These are phyloP conservation scores for Calonectria multiphialidica DNA, from an alignment of 2,329 filamentous ascomycete species.

Conservation along the genomic window DNA sequence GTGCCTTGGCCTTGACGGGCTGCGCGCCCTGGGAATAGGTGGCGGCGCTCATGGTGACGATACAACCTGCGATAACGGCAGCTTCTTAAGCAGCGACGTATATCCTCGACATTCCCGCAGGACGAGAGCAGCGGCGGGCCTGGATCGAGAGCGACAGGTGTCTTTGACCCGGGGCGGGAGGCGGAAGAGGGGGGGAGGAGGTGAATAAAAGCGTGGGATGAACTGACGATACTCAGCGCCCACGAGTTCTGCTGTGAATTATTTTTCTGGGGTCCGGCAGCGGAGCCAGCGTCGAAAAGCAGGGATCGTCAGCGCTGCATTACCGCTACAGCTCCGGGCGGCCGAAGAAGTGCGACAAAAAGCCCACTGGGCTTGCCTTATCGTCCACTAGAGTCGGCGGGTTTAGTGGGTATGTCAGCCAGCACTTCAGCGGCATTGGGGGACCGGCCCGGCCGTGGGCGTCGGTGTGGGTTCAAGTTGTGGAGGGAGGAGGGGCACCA, in stretches of 20 bases:
- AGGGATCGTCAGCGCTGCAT: constrained; percentile 7
- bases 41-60: constrained; percentile 35
- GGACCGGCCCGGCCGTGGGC: background rate
- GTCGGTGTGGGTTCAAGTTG: background rate
- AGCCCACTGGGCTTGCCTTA: background rate
- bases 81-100: constrained; percentile 20
- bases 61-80: constrained; percentile 13
- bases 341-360: constrained; percentile 1
- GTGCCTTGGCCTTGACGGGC: constrained; percentile 31
- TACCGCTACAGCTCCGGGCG: constrained; percentile 13
- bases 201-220: constrained; percentile 1
- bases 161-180: background rate
- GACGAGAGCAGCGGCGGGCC: background rate
- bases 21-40: constrained; percentile 30
- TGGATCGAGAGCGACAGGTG: constrained; percentile 17
- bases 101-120: constrained; percentile 26
- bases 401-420: constrained; percentile 8
- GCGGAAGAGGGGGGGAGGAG: background rate
- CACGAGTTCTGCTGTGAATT: constrained; percentile 18
- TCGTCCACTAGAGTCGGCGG: background rate
- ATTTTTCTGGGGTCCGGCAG: constrained; percentile 26
- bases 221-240: constrained; percentile 20
- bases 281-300: constrained; percentile 14
- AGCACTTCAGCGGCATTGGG: constrained; percentile 5
- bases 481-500: constrained; percentile 9